Base-by-base conservation (phyloP, 805 yeast species). In the Myxozyma neotropica region DNA sequence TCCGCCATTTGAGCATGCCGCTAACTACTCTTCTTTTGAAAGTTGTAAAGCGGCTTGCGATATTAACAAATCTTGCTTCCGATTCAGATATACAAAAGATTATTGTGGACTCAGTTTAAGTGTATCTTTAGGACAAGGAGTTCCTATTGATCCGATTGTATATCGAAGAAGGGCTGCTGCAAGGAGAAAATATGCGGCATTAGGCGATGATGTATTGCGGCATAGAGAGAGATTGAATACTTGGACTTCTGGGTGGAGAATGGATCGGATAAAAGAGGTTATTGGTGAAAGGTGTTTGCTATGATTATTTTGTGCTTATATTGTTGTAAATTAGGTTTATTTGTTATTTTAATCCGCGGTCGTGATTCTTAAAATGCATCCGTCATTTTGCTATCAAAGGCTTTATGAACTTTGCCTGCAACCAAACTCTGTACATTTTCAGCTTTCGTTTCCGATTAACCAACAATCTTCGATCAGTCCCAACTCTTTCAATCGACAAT, bases 401-500 rank as follows among this genome's bases (percentile, higher is more conserved):
- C 31, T 70, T 75, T 55, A 77, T 80, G 72, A 93, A 93, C 26
- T 89, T 91, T 0, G 94, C 98, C 75, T 94, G 99, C 57, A 94
- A 76, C 99, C 99, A 94, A 59, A 91, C 89, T 69, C 99, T 80
- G 72, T 89, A 94, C 99, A 94, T 94, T 75, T 94, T 94, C 65
- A 94, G 76, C 73, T 88, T 88, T 71, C 93, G 86, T 75, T 93
- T 92, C 69, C 99, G 81, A 73, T 94, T 94, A 24, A 94, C 97
- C 65, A 94, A 77, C 68, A 94, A 78, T 68, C 99, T 78, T 72
- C 97, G 82, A 75, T 94, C 99, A 0, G 96, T 88, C 1, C 89
- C 98, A 42, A 94, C 86, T 71, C 81, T 86, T 40, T 78, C 81
- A 64, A 88, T 93, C n/a, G 70, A 72, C 69, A 93, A 90, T 19